Conservation (phyloP, 2,329 filamentous ascomycete species). For the Triangularia setosa region DNA sequence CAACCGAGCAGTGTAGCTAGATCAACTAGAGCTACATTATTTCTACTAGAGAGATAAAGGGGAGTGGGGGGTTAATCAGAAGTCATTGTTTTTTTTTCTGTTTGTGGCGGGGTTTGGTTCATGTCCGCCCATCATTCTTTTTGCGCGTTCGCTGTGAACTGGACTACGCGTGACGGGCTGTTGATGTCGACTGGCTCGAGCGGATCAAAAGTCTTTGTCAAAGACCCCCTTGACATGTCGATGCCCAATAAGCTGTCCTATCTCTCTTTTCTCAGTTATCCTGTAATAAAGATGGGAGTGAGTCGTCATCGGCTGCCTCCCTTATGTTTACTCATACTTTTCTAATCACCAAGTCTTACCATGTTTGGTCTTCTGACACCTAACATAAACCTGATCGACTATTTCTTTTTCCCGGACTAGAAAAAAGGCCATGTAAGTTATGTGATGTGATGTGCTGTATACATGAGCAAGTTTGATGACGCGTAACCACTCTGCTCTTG, state of each 20-base stretch:
- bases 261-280: too few species aligned
- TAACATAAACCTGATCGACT: neutral
- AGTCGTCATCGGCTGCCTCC: neutral
- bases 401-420: neutral
- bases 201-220: too few species aligned
- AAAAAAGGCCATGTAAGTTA: neutral
- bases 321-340: neutral
- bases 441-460: neutral
- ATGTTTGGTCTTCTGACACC: too few species aligned
- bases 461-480: constrained; percentile 1
- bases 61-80: neutral
- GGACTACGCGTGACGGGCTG: too few species aligned
- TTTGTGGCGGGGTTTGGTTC: neutral
- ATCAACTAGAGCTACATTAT: neutral
- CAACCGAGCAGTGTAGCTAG: neutral
- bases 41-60: neutral
- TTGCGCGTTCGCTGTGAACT: too few species aligned
- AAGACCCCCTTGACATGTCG: too few species aligned
- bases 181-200: too few species aligned
- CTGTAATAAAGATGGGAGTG: neutral
- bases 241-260: neutral
- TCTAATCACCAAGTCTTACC: neutral
- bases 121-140: too few species aligned
- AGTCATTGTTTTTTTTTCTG: too few species aligned
- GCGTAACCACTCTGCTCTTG: neutral